phyloP scores from a whole-genome alignment of 768 basidiomycete species.

The Gelatoporia subvermispora region DNA sequence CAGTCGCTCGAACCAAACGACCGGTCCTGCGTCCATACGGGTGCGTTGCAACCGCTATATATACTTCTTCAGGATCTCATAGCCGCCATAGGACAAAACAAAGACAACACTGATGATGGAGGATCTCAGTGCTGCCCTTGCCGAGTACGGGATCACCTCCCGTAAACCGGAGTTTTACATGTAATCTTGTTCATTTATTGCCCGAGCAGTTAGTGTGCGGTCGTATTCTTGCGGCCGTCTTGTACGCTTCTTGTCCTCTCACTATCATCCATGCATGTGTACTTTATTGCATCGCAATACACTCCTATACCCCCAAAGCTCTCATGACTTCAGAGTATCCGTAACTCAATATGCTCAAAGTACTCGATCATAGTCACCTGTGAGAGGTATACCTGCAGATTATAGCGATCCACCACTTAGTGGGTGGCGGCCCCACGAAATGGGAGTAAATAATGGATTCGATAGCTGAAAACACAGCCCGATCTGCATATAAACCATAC shows the following conservation, averaged over 20 bases:
- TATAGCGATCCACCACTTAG: too few species aligned
- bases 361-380: too few species aligned
- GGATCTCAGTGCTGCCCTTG: constrained; percentile 85
- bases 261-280: constrained; percentile 1
- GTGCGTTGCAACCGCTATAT: constrained; percentile 32
- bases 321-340: too few species aligned
- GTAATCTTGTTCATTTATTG: constrained; percentile 24
- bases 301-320: too few species aligned
- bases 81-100: constrained; percentile 66
- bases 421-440: too few species aligned
- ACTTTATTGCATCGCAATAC: constrained; percentile 2
- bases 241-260: not conserved
- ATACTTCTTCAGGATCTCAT: not conserved
- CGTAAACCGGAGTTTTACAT: constrained; percentile 94
- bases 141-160: constrained; percentile 94
- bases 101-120: constrained; percentile 97
- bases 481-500: too few species aligned
- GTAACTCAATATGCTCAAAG: too few species aligned
- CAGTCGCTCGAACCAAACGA: constrained; percentile 53
- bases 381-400: too few species aligned
- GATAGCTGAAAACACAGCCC: too few species aligned
- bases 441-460: too few species aligned
- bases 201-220: not conserved
- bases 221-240: not conserved
- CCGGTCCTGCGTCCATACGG: constrained; percentile 59